Conservation (phyloP, 257 asterid genomes). For the Solanum medicagineum region DNA sequence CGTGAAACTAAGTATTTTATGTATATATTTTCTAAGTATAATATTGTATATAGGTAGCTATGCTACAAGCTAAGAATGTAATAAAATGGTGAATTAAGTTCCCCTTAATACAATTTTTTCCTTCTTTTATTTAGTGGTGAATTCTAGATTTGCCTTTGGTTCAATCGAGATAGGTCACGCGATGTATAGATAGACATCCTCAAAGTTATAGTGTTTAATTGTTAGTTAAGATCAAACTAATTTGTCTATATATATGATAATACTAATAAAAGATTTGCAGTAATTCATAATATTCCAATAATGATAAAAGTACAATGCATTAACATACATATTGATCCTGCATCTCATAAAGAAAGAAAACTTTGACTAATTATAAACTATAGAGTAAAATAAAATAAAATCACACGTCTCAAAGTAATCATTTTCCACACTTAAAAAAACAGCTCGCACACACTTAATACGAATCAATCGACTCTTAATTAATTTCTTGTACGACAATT, state of each 20-base stretch:
- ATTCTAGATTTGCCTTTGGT: too few relatives aligned
- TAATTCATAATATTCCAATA: background rate
- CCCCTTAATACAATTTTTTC: too few relatives aligned
- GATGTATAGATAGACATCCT: too few relatives aligned
- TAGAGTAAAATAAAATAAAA: background rate
- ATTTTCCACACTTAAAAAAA: background rate
- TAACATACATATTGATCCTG: background rate
- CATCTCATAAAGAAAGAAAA: background rate
- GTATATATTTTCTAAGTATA: too few relatives aligned
- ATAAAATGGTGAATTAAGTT: too few relatives aligned
- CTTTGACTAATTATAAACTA: background rate
- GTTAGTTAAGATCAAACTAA: fast-evolving
- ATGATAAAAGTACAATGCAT: background rate
- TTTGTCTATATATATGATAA: background rate
- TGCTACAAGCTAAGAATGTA: background rate
- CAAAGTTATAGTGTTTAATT: background rate
- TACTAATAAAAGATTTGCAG: background rate
- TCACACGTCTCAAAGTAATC: background rate
- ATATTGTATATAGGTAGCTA: background rate
- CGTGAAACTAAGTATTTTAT: too few relatives aligned
- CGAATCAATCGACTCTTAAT: background rate
- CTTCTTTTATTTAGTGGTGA: too few relatives aligned
- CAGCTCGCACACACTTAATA: background rate
- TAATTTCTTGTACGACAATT: constrained; percentile 60
- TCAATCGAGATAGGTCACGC: too few relatives aligned